Percentiles rank a stretch among this genome's conserved stretches.
Evolutionary conservation across 805 yeast species (phyloP).

Genomic region (Zygoascus bituminiphila): DNA sequence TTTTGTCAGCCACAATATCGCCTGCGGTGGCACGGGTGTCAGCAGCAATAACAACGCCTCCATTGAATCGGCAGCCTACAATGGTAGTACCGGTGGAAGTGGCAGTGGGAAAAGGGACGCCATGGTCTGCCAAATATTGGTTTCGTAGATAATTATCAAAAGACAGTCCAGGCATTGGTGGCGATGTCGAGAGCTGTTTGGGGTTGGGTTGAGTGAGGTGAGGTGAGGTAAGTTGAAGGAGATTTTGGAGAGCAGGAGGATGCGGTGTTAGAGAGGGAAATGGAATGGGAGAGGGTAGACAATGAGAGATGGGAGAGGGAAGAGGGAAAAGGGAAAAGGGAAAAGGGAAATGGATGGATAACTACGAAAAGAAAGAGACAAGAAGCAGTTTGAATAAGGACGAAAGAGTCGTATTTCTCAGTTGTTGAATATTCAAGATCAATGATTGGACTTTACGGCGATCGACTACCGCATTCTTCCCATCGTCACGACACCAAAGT

Average conservation of each 20-base stretch:
- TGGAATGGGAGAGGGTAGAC: too few relatives aligned
- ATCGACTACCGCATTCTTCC: too few relatives aligned
- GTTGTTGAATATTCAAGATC: too few relatives aligned
- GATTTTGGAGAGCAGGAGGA: background rate
- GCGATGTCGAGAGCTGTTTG: background rate
- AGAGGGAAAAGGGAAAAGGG: background rate
- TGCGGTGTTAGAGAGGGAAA: too few relatives aligned
- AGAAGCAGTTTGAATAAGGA: too few relatives aligned
- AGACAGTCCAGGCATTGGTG: slow-evolving; percentile 74
- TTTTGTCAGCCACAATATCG: slow-evolving; percentile 93
- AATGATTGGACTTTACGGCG: too few relatives aligned
- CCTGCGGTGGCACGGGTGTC: slow-evolving; percentile 98
- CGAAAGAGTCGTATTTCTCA: too few relatives aligned
- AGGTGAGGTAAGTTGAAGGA: background rate
- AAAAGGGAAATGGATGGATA: background rate
- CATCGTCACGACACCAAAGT: too few relatives aligned
- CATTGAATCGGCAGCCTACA: slow-evolving; percentile 88
- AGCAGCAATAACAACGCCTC: slow-evolving; percentile 96
- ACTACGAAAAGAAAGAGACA: too few relatives aligned
- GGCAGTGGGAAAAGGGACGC: slow-evolving; percentile 73
- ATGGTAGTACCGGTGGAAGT: slow-evolving; percentile 99
- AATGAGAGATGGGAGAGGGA: background rate
- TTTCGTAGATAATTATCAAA: slow-evolving; percentile 94
- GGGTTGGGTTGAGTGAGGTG: background rate
- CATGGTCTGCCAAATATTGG: slow-evolving; percentile 58